Conservation (phyloP, 2,329 filamentous ascomycete genomes). For the Aspergillus aculeatinus region DNA sequence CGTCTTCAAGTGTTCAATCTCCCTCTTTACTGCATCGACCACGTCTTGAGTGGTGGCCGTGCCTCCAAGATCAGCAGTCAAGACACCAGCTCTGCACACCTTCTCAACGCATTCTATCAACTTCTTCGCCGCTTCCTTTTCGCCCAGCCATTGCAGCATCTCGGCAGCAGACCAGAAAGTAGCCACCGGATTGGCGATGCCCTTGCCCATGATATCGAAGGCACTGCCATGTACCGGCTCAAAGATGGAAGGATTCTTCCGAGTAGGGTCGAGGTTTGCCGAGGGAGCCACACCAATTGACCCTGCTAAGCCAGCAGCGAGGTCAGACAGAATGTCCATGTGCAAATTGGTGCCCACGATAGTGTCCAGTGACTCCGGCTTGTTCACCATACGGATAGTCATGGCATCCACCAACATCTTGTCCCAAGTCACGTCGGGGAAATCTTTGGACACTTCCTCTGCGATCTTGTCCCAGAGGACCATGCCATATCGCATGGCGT, state of each 20-base stretch:
- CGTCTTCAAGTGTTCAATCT: conserved; percentile 41
- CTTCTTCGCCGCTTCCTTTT: conserved; percentile 55
- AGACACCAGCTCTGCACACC: conserved; percentile 54
- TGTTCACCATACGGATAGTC: conserved; percentile 56
- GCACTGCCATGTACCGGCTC: conserved; percentile 65
- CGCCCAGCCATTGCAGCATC: conserved; percentile 63
- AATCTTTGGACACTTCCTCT: conserved; percentile 47
- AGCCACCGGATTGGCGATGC: conserved; percentile 60
- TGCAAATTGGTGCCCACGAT: conserved; percentile 56
- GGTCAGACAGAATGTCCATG: conserved; percentile 67
- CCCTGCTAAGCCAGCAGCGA: conserved; percentile 67
- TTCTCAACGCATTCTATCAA: conserved; percentile 61
- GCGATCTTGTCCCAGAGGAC: conserved; percentile 59
- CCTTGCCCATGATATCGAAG: conserved; percentile 63
- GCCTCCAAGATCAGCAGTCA: conserved; percentile 61
- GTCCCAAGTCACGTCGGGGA: conserved; percentile 52
- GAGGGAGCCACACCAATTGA: conserved; percentile 71
- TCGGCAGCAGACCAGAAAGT: conserved; percentile 70
- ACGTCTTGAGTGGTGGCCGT: conserved; percentile 56
- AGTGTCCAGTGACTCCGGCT: conserved; percentile 51
- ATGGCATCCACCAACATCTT: conserved; percentile 60
- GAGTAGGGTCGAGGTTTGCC: conserved; percentile 64
- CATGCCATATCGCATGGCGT: conserved; percentile 56
- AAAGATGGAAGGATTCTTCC: conserved; percentile 60
- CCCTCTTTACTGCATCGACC: conserved; percentile 55